Evolutionary conservation across 225 moss, liverwort and hornwort species (phyloP), one percentile per base, ranked within the genome.

Genomic region (Asterella californica): DNA sequence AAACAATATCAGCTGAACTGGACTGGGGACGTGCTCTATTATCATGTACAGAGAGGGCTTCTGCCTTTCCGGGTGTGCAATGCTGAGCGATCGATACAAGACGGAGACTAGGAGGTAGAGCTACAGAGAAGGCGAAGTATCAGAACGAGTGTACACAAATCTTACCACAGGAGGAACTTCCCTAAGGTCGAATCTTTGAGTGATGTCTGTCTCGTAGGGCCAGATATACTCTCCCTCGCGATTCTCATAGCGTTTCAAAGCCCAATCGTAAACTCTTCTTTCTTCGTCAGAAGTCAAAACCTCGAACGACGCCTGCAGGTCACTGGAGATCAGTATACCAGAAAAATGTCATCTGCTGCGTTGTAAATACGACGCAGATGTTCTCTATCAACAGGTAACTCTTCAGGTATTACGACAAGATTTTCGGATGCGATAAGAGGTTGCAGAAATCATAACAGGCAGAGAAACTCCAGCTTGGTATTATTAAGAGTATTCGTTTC

Each of bases 241-340:
- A 42, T 70, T 82, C 29, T 79, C 47, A 49, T 74, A 87, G 24
- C 81, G 83, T 69, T 65, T 42, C 34, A 87, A 55, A 34, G 75
- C 82, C 87, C 87, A 87, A 70, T 87, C 87, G 48, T 87, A 87
- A 12, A 87, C 67, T 72, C 78, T 81, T 70, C 87, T 81, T 67
- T 87, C 87, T 79, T 87, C 84, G 5, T 81, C 81, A 45, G 87
- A 38, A 18, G 65, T 76, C 71, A 87, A 57, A 70, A 82, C 67
- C 45, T 87, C 81, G 63, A 72, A 87, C 32, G 87, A 82, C 24
- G 11, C 65, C 86, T 83, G 86, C 75, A 57, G 9, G 32, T 70
- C 60, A 71, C 19, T 38, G n/a, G 37, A 42, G 21, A 59, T 34
- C 2, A 66, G 14, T 73, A 32, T 9, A 45, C 14, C 53, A 1